Base-by-base conservation (phyloP, 2,329 filamentous ascomycete genomes). In the Exophiala bonariae region DNA sequence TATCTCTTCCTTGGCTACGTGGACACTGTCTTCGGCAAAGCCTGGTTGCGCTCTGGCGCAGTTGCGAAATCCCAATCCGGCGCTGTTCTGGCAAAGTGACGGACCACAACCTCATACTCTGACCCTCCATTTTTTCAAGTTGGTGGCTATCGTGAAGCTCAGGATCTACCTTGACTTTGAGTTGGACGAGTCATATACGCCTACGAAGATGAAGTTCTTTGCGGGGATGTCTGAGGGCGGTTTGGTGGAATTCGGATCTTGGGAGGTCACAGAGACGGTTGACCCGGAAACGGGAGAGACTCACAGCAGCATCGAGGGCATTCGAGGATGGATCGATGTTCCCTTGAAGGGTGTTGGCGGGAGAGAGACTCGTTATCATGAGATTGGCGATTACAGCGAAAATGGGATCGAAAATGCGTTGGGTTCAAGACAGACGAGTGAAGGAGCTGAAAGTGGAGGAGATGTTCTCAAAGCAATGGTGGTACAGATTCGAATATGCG, bases 121-220 rank as follows among this genome's bases (percentile, higher is more conserved):
- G 10, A 83, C 78, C 46, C 73, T 84, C 2, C 81, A 85, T 74
- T 73, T 87, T 78, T 62, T 80, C 62, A 70, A 81, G 68, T 57
- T 78, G 53, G 62, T 78, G 57, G 58, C 75, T 46, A 55, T 82
- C 64, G 56, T 79, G 56, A 63, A 76, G 57, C 60, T 80, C 66
- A 50, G 76, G 59, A 55, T 78, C 40, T 69, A 86, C 58, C 83
- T 99, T 35, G 91, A 99, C 70, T 96, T 95, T 67, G 84, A 86
- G 53, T 82, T 89, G 44, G 93, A 99, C 67, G 93, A 99, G 70
- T 93, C 87, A 34, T 99, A 99, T 67, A 99, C 93, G 3, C 93
- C 93, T 0, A 97, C 91, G 1, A 88, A 90, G 60, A 95, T 99
- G 61, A 75, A 87, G 37, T 90, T 97, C 63, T 82, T 86, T 30